These are phyloP conservation scores for Conticribra weissflogii DNA, from an alignment of 108 stramenopile genomes.

Conservation along the genomic window DNA sequence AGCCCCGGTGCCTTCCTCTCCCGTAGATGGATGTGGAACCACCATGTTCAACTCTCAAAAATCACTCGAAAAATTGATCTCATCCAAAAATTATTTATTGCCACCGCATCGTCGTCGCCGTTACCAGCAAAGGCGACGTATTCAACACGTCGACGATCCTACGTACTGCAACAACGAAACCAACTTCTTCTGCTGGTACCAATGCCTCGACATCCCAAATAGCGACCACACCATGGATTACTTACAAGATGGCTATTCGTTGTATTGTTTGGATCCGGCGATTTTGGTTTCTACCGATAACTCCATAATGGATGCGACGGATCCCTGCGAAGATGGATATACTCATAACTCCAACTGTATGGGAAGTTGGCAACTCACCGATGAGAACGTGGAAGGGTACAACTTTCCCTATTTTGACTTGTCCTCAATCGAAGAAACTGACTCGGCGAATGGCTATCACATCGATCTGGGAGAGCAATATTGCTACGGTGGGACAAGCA, in stretches of 20 bases:
- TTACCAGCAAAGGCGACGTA: conserved; percentile 37
- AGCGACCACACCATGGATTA: conserved; percentile 47
- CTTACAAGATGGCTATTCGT: conserved; percentile 61
- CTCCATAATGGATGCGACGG: conserved; percentile 50
- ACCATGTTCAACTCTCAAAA: background rate
- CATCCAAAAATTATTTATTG: background rate
- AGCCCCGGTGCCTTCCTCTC: no score
- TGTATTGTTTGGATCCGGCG: conserved; percentile 80
- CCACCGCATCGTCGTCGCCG: background rate
- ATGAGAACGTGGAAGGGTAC: conserved; percentile 23
- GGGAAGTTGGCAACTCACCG: conserved; percentile 69
- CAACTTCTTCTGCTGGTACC: conserved; percentile 87
- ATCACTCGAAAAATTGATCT: background rate
- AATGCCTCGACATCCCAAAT: conserved; percentile 76
- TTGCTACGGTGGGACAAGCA: conserved; percentile 81
- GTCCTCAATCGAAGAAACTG: conserved; percentile 9
- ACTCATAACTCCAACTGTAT: conserved; percentile 64
- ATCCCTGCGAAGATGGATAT: conserved; percentile 54
- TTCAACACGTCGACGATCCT: conserved; percentile 59
- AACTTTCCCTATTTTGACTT: conserved; percentile 27
- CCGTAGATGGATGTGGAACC: conserved; percentile 32
- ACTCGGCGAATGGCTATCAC: background rate
- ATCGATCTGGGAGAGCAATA: conserved; percentile 38
- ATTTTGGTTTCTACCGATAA: conserved; percentile 48
- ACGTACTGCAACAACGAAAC: conserved; percentile 73